These are phyloP conservation scores for Fusarium compactum DNA, from an alignment of 2,329 filamentous ascomycete genomes.

Conservation along the genomic window DNA sequence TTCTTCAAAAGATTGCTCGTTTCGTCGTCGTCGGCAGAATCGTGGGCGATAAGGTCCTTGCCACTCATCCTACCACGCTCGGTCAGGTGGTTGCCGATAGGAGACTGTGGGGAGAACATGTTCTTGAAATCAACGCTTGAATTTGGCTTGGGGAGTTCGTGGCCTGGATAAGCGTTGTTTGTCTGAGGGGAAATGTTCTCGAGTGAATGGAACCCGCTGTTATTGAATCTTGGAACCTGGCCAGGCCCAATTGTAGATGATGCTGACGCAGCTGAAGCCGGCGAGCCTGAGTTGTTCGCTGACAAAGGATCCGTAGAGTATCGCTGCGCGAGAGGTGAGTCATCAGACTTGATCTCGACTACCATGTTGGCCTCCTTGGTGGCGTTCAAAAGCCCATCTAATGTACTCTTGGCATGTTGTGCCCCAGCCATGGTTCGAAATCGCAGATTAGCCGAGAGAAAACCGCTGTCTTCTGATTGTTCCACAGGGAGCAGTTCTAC, in stretches of 20 bases:
- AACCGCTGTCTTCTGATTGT: conserved; percentile 62
- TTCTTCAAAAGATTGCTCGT: conserved; percentile 79
- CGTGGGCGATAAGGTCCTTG: conserved; percentile 79
- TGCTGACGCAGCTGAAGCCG: conserved; percentile 53
- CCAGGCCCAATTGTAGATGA: conserved; percentile 55
- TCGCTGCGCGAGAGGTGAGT: conserved; percentile 50
- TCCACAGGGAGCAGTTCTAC: conserved; percentile 65
- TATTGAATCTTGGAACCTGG: conserved; percentile 71
- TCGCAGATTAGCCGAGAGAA: conserved; percentile 64
- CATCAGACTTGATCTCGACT: conserved; percentile 67
- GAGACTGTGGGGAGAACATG: conserved; percentile 79
- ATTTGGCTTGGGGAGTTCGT: conserved; percentile 71
- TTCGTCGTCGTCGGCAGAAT: conserved; percentile 74
- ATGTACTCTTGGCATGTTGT: conserved; percentile 66
- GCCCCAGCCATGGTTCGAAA: conserved; percentile 67
- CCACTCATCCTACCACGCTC: conserved; percentile 71
- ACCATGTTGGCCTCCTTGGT: conserved; percentile 64
- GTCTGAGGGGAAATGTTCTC: conserved; percentile 73
- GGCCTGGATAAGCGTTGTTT: conserved; percentile 63
- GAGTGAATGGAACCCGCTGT: conserved; percentile 70
- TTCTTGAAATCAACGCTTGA: conserved; percentile 67
- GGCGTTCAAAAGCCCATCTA: conserved; percentile 66
- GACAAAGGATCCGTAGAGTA: conserved; percentile 41
- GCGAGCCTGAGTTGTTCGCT: conserved; percentile 31
- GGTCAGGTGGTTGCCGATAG: conserved; percentile 76